Evolutionary conservation across 1,139 yeast species (phyloP).

Genomic region (Diutina neorugosa): DNA sequence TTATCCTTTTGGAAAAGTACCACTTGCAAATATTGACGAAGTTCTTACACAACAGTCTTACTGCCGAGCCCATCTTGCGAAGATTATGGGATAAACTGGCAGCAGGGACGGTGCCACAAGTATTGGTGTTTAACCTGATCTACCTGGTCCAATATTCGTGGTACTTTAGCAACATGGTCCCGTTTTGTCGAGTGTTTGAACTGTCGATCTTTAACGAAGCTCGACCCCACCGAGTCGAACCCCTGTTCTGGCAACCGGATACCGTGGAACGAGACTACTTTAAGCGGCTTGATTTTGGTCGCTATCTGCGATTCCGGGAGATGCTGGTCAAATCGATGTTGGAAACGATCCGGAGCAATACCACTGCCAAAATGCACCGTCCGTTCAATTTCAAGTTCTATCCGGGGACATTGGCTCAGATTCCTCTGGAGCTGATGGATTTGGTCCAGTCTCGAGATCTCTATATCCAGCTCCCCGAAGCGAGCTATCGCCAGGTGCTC

Average conservation of each 20-base stretch:
- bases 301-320: not conserved
- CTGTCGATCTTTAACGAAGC: not conserved
- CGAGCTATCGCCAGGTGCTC: not conserved
- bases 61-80: conserved; percentile 11
- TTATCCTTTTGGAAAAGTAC: conserved; percentile 28
- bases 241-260: not conserved
- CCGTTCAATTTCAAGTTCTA: conserved; percentile 1
- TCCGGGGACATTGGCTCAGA: not conserved
- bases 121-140: not conserved
- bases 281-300: not conserved
- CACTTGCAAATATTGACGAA: conserved; percentile 27
- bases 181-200: not conserved
- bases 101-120: not conserved
- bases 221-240: not conserved
- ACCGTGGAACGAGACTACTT: not conserved
- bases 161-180: conserved; percentile 2
- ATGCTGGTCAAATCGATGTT: not conserved
- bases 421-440: not conserved
- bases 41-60: conserved; percentile 20
- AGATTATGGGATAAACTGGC: not conserved
- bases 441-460: conserved; percentile 2
- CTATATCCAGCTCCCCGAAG: not conserved
- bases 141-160: not conserved
- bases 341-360: not conserved
- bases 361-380: not conserved